Evolutionary conservation across 2,329 filamentous ascomycete species (phyloP), one percentile per base, ranked within the genome.

Genomic region (Nigrograna mackinnonii): DNA sequence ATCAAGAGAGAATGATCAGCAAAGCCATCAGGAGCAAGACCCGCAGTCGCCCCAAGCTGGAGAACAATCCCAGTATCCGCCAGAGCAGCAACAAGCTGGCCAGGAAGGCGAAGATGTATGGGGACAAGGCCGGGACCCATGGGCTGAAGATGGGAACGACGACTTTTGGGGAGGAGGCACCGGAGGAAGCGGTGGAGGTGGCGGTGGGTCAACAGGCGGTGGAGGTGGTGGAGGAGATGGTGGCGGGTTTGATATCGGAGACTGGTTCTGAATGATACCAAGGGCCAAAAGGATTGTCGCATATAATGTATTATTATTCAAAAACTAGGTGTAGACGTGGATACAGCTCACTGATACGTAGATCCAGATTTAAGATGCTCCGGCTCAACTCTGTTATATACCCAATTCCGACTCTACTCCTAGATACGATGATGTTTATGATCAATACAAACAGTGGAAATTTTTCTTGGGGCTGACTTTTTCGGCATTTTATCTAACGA

Each of bases 1-100:
- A 46, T 75, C 77, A 2, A 64, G 71, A 50, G 67, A 66, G 40
- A 35, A 41, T 20, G 37, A 33, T 6, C 50, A 57, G 17, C 47
- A 53, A 36, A 34, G 24, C n/a, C 9, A 41, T 6, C 44, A 51
- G 30, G 35, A 16, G n/a, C 42, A 47, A 22, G 61, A 65, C 33
- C 45, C 56, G 18, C 50, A 56, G 35, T 64, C 60, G 17, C 57
- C 60, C n/a, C 57, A 61, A 37, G 47, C 55, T 17, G 39, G 42
- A 4, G 54, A 64, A 34, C 53, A 58, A 4, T 54, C 58, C 24
- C 49, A 53, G 22, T 41, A 49, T 16, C 42, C 50, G 12, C 43
- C 46, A 6, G 57, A 54, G 21, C 48, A 61, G 26, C 57, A 57
- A 36, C 48, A 52, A 20, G 49, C 37, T n/a, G 37, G 19, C 14